A percentile compares a stretch with the other conserved stretches of the same genome.
phyloP scores from a whole-genome alignment of 1,284 basidiomycete species.

The Rhodotorula sp. region DNA sequence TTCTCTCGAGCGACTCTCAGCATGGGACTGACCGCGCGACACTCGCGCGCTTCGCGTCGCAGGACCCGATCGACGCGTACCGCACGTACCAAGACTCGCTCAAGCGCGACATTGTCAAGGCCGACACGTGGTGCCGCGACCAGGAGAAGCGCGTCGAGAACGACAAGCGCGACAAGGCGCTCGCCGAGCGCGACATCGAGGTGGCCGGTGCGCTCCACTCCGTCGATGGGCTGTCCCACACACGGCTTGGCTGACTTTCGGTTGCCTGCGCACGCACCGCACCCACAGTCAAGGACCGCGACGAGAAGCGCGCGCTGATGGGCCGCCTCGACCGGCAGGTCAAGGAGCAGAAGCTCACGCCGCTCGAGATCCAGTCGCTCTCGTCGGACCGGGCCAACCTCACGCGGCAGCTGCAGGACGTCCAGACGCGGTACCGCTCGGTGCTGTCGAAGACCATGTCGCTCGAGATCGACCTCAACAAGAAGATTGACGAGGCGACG shows the following conservation, averaged over 20 bases:
- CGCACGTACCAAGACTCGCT: not conserved
- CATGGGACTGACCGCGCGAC: no score
- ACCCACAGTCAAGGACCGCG: conserved; percentile 9
- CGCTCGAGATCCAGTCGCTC: conserved; percentile 43
- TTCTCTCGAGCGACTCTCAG: not conserved
- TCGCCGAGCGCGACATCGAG: conserved; percentile 15
- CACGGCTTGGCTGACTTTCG: not conserved
- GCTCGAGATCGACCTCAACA: conserved; percentile 43
- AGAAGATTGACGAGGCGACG: conserved; percentile 32
- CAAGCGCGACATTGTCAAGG: conserved; percentile 8
- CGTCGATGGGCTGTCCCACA: rapidly evolving
- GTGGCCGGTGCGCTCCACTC: conserved; percentile 12
- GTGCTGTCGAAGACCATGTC: conserved; percentile 20
- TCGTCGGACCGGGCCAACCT: conserved; percentile 35
- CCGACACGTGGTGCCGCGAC: conserved; percentile 10
- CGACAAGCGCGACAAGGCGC: not conserved
- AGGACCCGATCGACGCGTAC: conserved; percentile 33
- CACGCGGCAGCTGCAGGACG: conserved; percentile 17
- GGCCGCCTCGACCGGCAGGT: conserved; percentile 29
- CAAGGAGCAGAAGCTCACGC: conserved; percentile 42
- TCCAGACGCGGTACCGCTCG: conserved; percentile 18
- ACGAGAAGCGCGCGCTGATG: conserved; percentile 16
- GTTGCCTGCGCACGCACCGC: no score
- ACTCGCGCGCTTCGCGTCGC: not conserved
- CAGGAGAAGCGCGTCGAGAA: conserved; percentile 1